Conservation (phyloP, 2,329 filamentous ascomycete species). For the Mycosphaerella sp. region DNA sequence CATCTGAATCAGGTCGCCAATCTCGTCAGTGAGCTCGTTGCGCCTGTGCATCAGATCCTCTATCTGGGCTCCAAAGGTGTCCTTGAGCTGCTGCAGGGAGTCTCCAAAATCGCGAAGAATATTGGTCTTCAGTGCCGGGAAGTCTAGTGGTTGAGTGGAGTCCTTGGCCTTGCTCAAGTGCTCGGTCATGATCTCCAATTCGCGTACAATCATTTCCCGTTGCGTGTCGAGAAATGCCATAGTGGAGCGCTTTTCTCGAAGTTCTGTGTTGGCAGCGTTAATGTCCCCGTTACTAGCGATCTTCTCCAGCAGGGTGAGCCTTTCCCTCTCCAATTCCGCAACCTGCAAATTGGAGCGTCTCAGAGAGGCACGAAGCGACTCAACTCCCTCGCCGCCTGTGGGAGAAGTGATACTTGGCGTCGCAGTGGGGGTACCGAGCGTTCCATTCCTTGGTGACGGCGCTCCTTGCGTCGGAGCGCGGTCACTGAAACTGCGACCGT, state of each 20-base stretch:
- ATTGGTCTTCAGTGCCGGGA: constrained; percentile 60
- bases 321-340: constrained; percentile 77
- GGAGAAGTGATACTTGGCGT: constrained; percentile 22
- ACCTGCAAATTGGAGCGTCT: constrained; percentile 42
- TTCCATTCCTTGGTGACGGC: constrained; percentile 36
- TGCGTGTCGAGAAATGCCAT: constrained; percentile 92
- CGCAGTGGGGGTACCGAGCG: constrained; percentile 28
- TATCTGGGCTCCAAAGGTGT: constrained; percentile 66
- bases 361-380: constrained; percentile 19
- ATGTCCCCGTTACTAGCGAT: constrained; percentile 55
- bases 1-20: constrained; percentile 71
- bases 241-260: constrained; percentile 89
- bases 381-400: constrained; percentile 18
- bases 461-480: constrained; percentile 30
- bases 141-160: constrained; percentile 70
- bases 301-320: constrained; percentile 48
- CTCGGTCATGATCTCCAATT: constrained; percentile 81
- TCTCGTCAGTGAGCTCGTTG: constrained; percentile 77
- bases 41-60: constrained; percentile 86
- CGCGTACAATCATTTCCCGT: constrained; percentile 89
- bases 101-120: constrained; percentile 58
- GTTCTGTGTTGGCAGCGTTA: constrained; percentile 75
- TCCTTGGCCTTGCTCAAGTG: constrained; percentile 84
- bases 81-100: constrained; percentile 64
- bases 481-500: constrained; percentile 81